A percentile compares a stretch with the other conserved stretches of the same genome.
These are phyloP conservation scores for Talaromyces nanjingensis DNA, from an alignment of 495 filamentous ascomycete genomes.

Conservation along the genomic window DNA sequence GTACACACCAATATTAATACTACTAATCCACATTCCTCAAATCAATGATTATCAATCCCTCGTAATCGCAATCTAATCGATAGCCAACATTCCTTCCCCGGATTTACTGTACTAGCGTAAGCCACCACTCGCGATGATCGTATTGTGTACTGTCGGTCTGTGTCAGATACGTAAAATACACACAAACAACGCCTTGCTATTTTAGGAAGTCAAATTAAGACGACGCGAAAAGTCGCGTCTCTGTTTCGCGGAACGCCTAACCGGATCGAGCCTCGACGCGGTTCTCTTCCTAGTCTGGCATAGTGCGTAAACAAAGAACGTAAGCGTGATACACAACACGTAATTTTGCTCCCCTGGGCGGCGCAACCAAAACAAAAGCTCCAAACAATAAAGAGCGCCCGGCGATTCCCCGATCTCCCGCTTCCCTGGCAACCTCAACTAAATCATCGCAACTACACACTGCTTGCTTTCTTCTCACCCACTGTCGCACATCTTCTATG, in stretches of 20 bases:
- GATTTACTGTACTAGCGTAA: background rate
- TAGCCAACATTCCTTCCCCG: slow-evolving; percentile 1
- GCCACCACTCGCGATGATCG: background rate
- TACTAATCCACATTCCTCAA: background rate
- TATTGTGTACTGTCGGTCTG: background rate
- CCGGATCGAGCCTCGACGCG: slow-evolving; percentile 11
- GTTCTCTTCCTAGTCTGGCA: slow-evolving; percentile 1
- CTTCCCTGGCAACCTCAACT: slow-evolving; percentile 6
- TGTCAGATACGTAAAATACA: background rate
- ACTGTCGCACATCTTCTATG: background rate
- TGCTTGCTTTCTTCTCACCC: background rate
- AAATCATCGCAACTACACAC: background rate
- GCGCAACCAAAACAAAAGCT: slow-evolving; percentile 21
- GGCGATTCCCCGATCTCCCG: background rate
- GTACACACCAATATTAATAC: background rate
- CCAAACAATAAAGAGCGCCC: background rate
- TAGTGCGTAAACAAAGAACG: background rate
- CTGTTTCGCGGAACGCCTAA: slow-evolving; percentile 15
- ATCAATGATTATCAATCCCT: background rate
- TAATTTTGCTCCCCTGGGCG: background rate
- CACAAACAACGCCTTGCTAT: background rate
- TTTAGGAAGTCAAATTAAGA: background rate
- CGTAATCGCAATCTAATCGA: background rate
- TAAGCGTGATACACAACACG: slow-evolving; percentile 1
- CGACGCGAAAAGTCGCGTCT: slow-evolving; percentile 17